Percentiles rank a stretch among this genome's conserved stretches.
phyloP scores from a whole-genome alignment of 1,139 yeast species.

The Pichia sp. region DNA sequence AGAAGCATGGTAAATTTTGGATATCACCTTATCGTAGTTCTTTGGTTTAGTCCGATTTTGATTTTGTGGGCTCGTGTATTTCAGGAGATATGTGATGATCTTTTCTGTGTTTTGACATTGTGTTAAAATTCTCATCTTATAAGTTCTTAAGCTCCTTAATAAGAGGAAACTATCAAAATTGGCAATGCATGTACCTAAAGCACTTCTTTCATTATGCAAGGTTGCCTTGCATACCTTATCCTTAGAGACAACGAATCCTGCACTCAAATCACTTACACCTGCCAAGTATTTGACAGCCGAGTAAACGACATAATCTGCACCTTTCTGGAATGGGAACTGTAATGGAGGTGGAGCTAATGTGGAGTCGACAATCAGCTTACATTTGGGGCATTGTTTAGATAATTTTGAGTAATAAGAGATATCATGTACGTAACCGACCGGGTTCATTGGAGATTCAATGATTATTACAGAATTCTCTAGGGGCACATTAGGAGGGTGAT shows the following conservation, averaged over 20 bases:
- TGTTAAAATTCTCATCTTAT: constrained; percentile 58
- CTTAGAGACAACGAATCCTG: constrained; percentile 71
- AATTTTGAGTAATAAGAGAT: constrained; percentile 52
- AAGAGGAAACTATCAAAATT: constrained; percentile 72
- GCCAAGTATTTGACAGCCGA: constrained; percentile 91
- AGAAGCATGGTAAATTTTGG: constrained; percentile 61
- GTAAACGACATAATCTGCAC: constrained; percentile 81
- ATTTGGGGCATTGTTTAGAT: constrained; percentile 59
- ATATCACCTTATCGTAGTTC: constrained; percentile 41
- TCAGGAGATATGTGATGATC: constrained; percentile 50
- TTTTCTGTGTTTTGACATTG: constrained; percentile 62
- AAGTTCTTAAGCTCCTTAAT: constrained; percentile 74
- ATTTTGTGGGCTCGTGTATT: no score
- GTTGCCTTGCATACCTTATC: constrained; percentile 36
- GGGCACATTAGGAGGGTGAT: constrained; percentile 15
- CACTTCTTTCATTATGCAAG: constrained; percentile 56
- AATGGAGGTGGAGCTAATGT: constrained; percentile 94
- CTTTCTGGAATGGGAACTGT: constrained; percentile 71
- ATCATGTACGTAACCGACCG: constrained; percentile 66
- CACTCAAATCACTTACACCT: constrained; percentile 85
- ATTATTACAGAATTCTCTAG: constrained; percentile 70
- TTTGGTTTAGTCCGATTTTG: constrained; percentile 41
- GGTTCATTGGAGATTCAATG: constrained; percentile 85
- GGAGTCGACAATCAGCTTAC: constrained; percentile 60
- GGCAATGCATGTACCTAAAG: constrained; percentile 74